Evolutionary conservation across 2,329 filamentous ascomycete genomes (phyloP).

Genomic region (Neofusicoccum kwambonambiense): DNA sequence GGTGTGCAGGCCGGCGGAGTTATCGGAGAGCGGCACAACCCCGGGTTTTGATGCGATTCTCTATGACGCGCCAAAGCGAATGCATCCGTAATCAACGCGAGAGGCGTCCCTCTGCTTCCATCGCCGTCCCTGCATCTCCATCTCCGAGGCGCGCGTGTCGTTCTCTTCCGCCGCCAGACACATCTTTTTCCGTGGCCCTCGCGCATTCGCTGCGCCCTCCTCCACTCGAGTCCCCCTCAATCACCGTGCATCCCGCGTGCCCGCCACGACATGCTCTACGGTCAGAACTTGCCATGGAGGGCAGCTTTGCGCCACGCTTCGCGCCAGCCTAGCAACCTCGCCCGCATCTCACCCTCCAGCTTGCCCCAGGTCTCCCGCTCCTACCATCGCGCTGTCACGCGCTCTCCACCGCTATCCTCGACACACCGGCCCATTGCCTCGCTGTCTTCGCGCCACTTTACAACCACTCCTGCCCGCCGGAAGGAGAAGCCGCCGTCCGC

Average conservation of each 20-base stretch:
- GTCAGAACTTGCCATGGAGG: constrained; percentile 65
- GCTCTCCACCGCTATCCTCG: constrained; percentile 24
- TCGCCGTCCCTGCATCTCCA: constrained; percentile 4
- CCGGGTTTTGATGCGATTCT: background rate
- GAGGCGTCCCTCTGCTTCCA: constrained; percentile 1
- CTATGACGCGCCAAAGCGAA: constrained; percentile 11
- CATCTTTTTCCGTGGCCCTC: background rate
- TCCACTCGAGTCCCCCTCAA: background rate
- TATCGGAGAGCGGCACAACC: constrained; percentile 8
- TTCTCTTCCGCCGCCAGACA: background rate
- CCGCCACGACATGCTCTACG: constrained; percentile 56
- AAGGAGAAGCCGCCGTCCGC: constrained; percentile 57
- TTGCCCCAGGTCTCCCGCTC: constrained; percentile 1
- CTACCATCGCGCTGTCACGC: background rate
- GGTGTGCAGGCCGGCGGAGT: background rate
- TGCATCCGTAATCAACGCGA: constrained; percentile 10
- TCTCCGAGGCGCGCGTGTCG: constrained; percentile 7
- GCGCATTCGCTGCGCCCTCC: background rate
- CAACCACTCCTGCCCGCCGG: constrained; percentile 10
- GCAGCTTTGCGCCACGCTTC: constrained; percentile 55
- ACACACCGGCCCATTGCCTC: constrained; percentile 34
- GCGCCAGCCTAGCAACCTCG: constrained; percentile 34
- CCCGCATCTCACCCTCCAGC: background rate
- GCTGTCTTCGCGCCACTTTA: constrained; percentile 35
- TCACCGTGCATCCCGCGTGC: background rate